Evolutionary conservation across 2,329 filamentous ascomycete species (phyloP), one percentile per base, ranked within the genome.

Genomic region (Xylaria sp.): DNA sequence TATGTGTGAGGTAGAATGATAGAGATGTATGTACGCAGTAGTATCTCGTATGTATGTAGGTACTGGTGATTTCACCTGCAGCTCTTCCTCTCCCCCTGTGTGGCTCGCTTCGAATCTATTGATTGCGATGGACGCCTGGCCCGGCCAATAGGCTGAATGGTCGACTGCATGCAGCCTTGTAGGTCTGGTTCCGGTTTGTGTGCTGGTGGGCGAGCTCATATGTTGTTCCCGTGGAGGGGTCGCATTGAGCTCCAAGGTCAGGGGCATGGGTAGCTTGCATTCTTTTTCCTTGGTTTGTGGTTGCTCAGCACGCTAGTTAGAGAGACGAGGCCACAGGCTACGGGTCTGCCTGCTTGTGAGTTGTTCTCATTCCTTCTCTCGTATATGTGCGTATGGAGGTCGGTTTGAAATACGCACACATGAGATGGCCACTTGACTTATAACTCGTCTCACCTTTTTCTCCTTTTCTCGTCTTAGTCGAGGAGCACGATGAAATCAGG

Each of bases 101-200:
- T 24, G 9, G 9, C 24, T 34, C 51, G 17, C 50, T 54, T 36
- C 34, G 34, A 47, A 55, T 62, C 19, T 54, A 34, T 32, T 54
- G 34, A 45, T 45, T 54, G n/a, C 27, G 9, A 51, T 34, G 11
- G 30, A 54, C 50, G 48, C 9, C n/a, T 32, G 36, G 17, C 48
- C 11, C 6, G 30, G 39, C 61, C 61, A 56, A 63, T 63, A 63
- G 61, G 51, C 61, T 63, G 61, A 56, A 56, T 55, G 34, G 42
- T 19, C 42, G 42, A 47, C 42, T 19, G 48, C 24, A 30, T 51
- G 48, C 11, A 51, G 48, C 48, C 48, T 51, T 30, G 48, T 53
- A 36, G 11, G 48, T 27, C 30, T 45, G 59, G 48, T 45, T 45
- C 59, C 59, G 48, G 34, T 32, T 45, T 58, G 39, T 14, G 39